A percentile compares a stretch with the other conserved stretches of the same genome.
These are phyloP conservation scores for Daldinia caldariorum DNA, from an alignment of 495 filamentous ascomycete species.

Conservation along the genomic window DNA sequence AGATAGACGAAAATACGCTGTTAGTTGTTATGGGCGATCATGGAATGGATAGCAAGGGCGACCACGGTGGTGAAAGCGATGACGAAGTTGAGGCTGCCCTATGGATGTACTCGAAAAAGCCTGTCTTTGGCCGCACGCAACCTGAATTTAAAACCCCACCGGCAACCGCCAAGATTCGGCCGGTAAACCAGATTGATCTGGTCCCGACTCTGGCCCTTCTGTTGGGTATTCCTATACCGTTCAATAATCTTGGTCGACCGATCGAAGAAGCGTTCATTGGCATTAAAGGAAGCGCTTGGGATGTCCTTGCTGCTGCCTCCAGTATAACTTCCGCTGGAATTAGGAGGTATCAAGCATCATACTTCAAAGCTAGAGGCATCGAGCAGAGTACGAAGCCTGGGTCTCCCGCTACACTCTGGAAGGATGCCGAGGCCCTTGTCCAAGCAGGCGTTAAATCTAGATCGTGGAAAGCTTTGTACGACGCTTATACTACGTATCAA, in stretches of 20 bases:
- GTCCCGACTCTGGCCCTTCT: slow-evolving; percentile 90
- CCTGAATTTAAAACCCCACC: slow-evolving; percentile 71
- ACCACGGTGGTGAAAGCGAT: slow-evolving; percentile 95
- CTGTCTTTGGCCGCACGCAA: slow-evolving; percentile 80
- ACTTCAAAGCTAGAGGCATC: slow-evolving; percentile 67
- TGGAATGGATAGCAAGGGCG: slow-evolving; percentile 96
- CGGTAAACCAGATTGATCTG: slow-evolving; percentile 94
- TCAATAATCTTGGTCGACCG: slow-evolving; percentile 94
- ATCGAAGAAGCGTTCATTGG: slow-evolving; percentile 95
- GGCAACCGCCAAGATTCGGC: slow-evolving; percentile 75
- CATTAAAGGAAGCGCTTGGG: slow-evolving; percentile 69
- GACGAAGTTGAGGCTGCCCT: slow-evolving; percentile 93
- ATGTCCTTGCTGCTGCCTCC: slow-evolving; percentile 77
- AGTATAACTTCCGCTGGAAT: slow-evolving; percentile 85
- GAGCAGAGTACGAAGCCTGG: slow-evolving; percentile 65
- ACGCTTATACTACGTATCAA: slow-evolving; percentile 77
- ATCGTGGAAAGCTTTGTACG: slow-evolving; percentile 58
- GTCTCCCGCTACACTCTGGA: slow-evolving; percentile 69
- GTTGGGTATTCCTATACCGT: slow-evolving; percentile 91
- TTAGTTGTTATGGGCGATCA: slow-evolving; percentile 98
- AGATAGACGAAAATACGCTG: slow-evolving; percentile 84
- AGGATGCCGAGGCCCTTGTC: slow-evolving; percentile 51
- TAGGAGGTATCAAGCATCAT: slow-evolving; percentile 79
- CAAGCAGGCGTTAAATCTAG: slow-evolving; percentile 43
- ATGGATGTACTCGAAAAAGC: slow-evolving; percentile 96